Conservation (phyloP, 176 grass and related monocot species). For the Aegilops umbellulata region DNA sequence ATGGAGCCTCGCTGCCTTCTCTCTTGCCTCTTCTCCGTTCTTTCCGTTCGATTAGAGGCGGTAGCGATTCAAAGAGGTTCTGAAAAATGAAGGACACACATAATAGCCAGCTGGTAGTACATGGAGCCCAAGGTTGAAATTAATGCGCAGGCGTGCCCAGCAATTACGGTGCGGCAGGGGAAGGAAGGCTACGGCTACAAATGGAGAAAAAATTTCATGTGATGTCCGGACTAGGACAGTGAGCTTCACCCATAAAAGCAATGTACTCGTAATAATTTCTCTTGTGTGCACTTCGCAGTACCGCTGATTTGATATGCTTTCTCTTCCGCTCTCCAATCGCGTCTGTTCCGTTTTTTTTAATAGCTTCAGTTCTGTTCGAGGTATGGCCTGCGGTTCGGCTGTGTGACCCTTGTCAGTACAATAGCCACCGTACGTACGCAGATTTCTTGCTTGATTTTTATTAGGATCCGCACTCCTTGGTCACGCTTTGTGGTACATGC, state of each 20-base stretch:
- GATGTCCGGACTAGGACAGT: background rate
- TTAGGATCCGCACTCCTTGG: background rate
- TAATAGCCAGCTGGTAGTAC: background rate
- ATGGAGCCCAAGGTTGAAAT: background rate
- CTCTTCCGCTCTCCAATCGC: conserved; percentile 1
- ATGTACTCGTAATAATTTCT: background rate
- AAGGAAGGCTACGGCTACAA: background rate
- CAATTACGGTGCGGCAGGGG: background rate
- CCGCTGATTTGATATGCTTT: background rate
- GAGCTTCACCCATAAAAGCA: background rate
- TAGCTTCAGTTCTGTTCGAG: background rate
- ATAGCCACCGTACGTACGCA: background rate
- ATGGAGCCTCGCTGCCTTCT: background rate
- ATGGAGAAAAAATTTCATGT: conserved; percentile 8
- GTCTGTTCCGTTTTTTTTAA: too few species aligned
- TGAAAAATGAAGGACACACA: background rate
- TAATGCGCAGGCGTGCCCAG: background rate
- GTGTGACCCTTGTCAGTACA: conserved; percentile 19
- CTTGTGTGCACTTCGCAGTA: background rate
- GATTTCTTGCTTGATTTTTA: background rate
- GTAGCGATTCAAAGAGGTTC: background rate
- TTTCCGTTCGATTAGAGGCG: background rate
- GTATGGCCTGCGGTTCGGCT: conserved; percentile 15
- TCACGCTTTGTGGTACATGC: conserved; percentile 30
- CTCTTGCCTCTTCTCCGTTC: background rate